A percentile compares a stretch with the other conserved stretches of the same genome.
phyloP scores from a whole-genome alignment of 768 basidiomycete genomes.

The Sporobolomyces pararoseus region DNA sequence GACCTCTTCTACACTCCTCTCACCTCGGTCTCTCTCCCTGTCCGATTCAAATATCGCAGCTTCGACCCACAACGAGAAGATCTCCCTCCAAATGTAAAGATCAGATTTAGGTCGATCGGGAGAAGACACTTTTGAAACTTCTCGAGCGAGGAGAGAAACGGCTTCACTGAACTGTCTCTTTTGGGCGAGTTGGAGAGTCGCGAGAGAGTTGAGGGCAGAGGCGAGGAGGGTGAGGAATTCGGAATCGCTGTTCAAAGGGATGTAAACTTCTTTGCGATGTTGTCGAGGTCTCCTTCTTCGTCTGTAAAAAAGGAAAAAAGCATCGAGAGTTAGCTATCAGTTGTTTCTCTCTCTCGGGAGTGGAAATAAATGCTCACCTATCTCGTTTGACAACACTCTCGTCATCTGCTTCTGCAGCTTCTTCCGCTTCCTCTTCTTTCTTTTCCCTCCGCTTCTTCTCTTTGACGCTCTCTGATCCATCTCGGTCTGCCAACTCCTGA shows the following conservation, averaged over 20 bases:
- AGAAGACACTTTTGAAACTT: slow-evolving; percentile 49
- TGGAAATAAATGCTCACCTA: background rate
- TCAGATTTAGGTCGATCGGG: slow-evolving; percentile 55
- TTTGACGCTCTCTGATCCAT: background rate
- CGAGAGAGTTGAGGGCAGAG: slow-evolving; percentile 56
- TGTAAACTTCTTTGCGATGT: slow-evolving; percentile 58
- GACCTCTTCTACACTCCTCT: slow-evolving; percentile 63
- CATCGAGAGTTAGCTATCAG: no score
- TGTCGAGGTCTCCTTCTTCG: slow-evolving; percentile 19
- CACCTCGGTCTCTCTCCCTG: slow-evolving; percentile 62
- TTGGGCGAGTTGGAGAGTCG: slow-evolving; percentile 54
- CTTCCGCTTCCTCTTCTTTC: slow-evolving; percentile 17
- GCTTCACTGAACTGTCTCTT: slow-evolving; percentile 56
- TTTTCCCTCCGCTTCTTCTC: slow-evolving; percentile 9
- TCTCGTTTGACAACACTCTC: slow-evolving; percentile 7
- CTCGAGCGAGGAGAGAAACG: slow-evolving; percentile 54
- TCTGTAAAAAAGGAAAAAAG: background rate
- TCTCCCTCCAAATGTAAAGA: slow-evolving; percentile 80
- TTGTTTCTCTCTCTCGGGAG: no score
- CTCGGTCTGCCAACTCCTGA: background rate
- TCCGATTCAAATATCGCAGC: slow-evolving; percentile 76
- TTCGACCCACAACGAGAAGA: slow-evolving; percentile 82
- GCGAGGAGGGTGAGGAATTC: slow-evolving; percentile 75
- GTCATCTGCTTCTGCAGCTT: slow-evolving; percentile 12
- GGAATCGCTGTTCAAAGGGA: slow-evolving; percentile 73